Percentiles rank a stretch among this genome's conserved stretches.
These are phyloP conservation scores for Lactuca saligna DNA, from an alignment of 129 eudicot species.

Conservation along the genomic window DNA sequence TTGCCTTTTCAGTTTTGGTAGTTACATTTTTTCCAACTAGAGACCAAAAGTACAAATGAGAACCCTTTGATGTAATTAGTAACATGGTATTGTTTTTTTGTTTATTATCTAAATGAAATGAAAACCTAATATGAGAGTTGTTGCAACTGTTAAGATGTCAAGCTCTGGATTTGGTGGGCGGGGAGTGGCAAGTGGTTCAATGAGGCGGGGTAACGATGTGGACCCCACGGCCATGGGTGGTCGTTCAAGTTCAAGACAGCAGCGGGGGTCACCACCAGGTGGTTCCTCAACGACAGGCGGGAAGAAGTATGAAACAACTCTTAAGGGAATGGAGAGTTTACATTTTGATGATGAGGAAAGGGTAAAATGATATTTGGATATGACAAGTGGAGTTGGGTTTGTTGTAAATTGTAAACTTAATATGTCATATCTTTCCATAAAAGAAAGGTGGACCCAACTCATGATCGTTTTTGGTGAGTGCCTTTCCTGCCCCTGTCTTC, in stretches of 20 bases:
- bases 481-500: background rate
- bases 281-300: conserved; percentile 50
- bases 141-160: conserved; percentile 17
- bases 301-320: conserved; percentile 67
- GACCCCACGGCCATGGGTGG: conserved; percentile 1
- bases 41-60: too few species aligned
- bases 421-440: conserved; percentile 3
- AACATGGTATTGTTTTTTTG: background rate
- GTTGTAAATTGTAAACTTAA: conserved; percentile 42
- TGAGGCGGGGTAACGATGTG: conserved; percentile 44
- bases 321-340: conserved; percentile 73
- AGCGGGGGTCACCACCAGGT: conserved; percentile 37
- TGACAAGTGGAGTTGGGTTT: background rate
- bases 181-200: conserved; percentile 49
- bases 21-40: too few species aligned
- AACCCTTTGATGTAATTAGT: background rate
- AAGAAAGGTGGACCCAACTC: conserved; percentile 8
- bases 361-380: conserved; percentile 25
- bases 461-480: too few species aligned
- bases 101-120: background rate
- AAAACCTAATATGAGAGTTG: background rate
- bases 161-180: conserved; percentile 35
- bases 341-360: conserved; percentile 70
- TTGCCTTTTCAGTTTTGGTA: too few species aligned
- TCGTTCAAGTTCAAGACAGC: conserved; percentile 34